Conservation (phyloP, 805 yeast genomes). For the Torulaspora franciscae region DNA sequence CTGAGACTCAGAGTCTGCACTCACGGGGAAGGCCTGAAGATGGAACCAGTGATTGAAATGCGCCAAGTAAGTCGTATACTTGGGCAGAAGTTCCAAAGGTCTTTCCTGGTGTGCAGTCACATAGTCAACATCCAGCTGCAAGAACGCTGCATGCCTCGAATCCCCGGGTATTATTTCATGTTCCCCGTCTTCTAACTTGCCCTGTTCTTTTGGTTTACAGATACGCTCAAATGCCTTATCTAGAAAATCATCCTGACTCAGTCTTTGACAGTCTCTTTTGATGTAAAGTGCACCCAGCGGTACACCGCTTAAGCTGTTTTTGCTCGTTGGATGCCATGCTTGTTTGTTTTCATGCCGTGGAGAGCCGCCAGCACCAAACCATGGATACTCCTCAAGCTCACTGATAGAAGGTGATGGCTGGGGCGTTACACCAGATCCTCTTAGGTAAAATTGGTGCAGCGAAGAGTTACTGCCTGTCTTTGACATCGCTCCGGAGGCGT, state of each 20-base stretch:
- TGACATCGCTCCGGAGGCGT: slow-evolving; percentile 9
- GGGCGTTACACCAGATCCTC: slow-evolving; percentile 28
- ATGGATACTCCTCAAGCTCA: slow-evolving; percentile 42
- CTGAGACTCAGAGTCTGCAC: slow-evolving; percentile 46
- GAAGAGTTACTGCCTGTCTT: slow-evolving; percentile 30
- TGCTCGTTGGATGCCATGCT: slow-evolving; percentile 7
- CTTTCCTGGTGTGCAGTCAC: slow-evolving; percentile 12
- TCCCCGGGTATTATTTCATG: slow-evolving; percentile 20
- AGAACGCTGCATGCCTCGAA: slow-evolving; percentile 23
- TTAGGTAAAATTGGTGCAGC: slow-evolving; percentile 23
- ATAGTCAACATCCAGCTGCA: slow-evolving; percentile 25
- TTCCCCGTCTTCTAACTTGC: slow-evolving; percentile 4
- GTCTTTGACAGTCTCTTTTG: slow-evolving; percentile 27
- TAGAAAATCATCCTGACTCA: slow-evolving; percentile 27
- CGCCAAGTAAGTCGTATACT: slow-evolving; percentile 27
- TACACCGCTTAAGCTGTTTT: slow-evolving; percentile 9
- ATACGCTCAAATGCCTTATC: slow-evolving; percentile 28
- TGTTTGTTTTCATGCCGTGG: slow-evolving; percentile 20
- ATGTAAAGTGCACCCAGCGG: slow-evolving; percentile 18
- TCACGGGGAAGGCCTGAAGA: slow-evolving; percentile 51
- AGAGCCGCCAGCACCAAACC: slow-evolving; percentile 34
- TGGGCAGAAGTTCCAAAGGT: slow-evolving; percentile 26
- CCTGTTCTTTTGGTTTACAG: slow-evolving; percentile 10
- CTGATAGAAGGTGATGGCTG: slow-evolving; percentile 35
- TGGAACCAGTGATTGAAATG: slow-evolving; percentile 36